Conservation (phyloP, 106 monocot species). For the Allium fistulosum region DNA sequence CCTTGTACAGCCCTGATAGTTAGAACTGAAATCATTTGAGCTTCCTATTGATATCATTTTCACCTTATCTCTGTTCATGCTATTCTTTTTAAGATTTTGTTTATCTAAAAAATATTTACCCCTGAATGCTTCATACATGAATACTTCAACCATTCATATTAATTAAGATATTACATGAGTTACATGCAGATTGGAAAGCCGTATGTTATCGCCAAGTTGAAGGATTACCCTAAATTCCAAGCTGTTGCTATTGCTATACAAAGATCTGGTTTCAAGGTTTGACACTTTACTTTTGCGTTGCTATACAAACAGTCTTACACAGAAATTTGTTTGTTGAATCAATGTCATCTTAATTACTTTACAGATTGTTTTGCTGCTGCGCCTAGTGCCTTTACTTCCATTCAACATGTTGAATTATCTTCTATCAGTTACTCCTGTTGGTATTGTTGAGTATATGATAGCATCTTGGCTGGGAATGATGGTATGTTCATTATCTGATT, state of each 20-base stretch:
- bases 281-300: not conserved
- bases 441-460: conserved; percentile 72
- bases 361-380: conserved; percentile 88
- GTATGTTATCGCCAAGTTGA: conserved; percentile 86
- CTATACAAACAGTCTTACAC: not conserved
- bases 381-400: conserved; percentile 91
- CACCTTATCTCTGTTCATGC: not conserved
- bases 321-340: not conserved
- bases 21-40: too few relatives aligned
- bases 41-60: too few relatives aligned
- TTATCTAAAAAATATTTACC: too few relatives aligned
- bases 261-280: conserved; percentile 97
- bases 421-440: conserved; percentile 89
- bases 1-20: too few relatives aligned
- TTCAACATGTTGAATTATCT: conserved; percentile 99
- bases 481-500: conserved; percentile 35
- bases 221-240: conserved; percentile 98
- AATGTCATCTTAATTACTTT: not conserved
- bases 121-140: too few relatives aligned
- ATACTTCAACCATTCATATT: not conserved
- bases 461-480: conserved; percentile 99
- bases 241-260: conserved; percentile 99
- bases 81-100: not conserved
- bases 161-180: not conserved
- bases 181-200: conserved; percentile 76